phyloP scores from a whole-genome alignment of 148 eudicot species.

The Bassia scoparia region DNA sequence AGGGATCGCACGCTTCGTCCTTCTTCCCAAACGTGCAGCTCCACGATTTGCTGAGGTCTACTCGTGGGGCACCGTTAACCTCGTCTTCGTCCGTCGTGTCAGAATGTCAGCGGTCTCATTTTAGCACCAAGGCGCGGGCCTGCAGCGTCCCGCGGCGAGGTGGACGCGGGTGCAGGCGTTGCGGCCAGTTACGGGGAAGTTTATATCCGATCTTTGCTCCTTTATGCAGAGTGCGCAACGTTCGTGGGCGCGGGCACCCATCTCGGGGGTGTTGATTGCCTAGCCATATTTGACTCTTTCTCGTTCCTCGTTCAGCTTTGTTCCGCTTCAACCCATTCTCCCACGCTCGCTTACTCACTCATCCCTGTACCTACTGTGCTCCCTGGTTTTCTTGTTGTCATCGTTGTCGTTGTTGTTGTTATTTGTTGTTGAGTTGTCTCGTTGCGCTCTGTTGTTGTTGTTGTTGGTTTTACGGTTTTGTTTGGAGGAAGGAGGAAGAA shows the following conservation, averaged over 20 bases:
- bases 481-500: too few species aligned
- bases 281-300: conserved; percentile 57
- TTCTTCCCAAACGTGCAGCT: conserved; percentile 36
- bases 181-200: conserved; percentile 52
- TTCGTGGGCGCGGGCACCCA: conserved; percentile 77
- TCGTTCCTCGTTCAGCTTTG: conserved; percentile 54
- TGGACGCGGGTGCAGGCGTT: conserved; percentile 48
- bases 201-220: conserved; percentile 47
- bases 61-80: not conserved
- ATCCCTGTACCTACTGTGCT: conserved; percentile 34
- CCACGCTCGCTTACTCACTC: conserved; percentile 64
- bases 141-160: conserved; percentile 48
- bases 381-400: conserved; percentile 24
- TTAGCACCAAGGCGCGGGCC: conserved; percentile 50
- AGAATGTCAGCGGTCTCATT: too few species aligned
- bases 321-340: conserved; percentile 73
- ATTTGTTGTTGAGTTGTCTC: too few species aligned
- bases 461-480: too few species aligned
- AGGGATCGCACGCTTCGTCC: conserved; percentile 28
- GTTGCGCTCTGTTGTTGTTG: too few species aligned
- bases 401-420: conserved; percentile 1
- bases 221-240: conserved; percentile 53
- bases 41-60: conserved; percentile 43
- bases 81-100: not conserved
- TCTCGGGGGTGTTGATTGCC: conserved; percentile 54